These are phyloP conservation scores for Cyberlindnera maclurae DNA, from an alignment of 805 yeast species.

Conservation along the genomic window DNA sequence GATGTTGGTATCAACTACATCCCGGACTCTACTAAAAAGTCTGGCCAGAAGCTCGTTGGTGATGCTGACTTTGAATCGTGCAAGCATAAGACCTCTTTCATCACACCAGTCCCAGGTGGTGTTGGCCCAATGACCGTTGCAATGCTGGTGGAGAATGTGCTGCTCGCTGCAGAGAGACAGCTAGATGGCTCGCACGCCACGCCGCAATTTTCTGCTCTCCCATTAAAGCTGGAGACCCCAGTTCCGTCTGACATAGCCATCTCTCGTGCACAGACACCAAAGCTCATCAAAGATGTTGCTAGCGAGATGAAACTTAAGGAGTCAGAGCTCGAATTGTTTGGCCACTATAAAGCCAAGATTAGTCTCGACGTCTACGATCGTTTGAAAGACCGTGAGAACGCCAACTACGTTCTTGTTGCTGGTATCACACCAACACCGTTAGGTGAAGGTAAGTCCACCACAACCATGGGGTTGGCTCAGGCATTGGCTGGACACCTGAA, in stretches of 20 bases:
- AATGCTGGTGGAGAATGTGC: slow-evolving; percentile 66
- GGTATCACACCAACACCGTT: slow-evolving; percentile 84
- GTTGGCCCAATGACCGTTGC: slow-evolving; percentile 93
- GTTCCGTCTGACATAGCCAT: slow-evolving; percentile 80
- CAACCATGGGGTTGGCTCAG: slow-evolving; percentile 77
- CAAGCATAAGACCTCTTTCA: slow-evolving; percentile 45
- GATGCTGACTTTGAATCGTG: slow-evolving; percentile 65
- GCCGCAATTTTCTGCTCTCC: slow-evolving; percentile 41
- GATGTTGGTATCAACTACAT: slow-evolving; percentile 82
- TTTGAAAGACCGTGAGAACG: slow-evolving; percentile 51
- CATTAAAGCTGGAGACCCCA: slow-evolving; percentile 49
- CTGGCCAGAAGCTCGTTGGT: slow-evolving; percentile 69
- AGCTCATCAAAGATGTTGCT: slow-evolving; percentile 61
- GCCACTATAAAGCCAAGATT: slow-evolving; percentile 72
- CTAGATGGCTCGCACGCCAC: slow-evolving; percentile 20
- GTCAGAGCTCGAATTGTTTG: slow-evolving; percentile 66
- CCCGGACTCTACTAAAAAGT: slow-evolving; percentile 56
- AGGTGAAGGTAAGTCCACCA: slow-evolving; percentile 83
- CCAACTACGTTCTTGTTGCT: slow-evolving; percentile 68
- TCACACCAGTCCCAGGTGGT: slow-evolving; percentile 91
- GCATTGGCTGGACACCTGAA: slow-evolving; percentile 72
- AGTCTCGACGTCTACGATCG: slow-evolving; percentile 57
- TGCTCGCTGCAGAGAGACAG: slow-evolving; percentile 54
- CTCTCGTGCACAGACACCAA: slow-evolving; percentile 70
- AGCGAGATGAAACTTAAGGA: slow-evolving; percentile 60